Base-by-base conservation (phyloP, 169 alveolate genomes). In the Cyclospora cayetanensis region DNA sequence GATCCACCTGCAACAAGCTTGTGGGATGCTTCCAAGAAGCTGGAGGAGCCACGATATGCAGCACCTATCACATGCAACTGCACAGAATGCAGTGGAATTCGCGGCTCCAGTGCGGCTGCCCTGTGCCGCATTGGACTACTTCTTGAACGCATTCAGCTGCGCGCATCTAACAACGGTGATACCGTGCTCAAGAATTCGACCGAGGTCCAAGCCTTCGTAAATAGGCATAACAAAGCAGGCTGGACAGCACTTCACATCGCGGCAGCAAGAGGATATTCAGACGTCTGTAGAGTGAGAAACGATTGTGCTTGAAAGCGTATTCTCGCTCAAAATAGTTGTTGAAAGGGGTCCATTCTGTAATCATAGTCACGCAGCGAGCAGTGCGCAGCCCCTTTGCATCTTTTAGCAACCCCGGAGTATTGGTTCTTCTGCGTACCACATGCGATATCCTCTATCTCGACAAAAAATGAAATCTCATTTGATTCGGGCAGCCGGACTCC, bases 171-270 rank as follows among this genome's bases (percentile, higher is more conserved):
- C 39, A 0, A 31, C 31, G 39, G 3, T 39, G 20, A 55, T 22
- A 18, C 29, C 27, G 74, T 34, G 5, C 15, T 29, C 31, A 22
- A 41, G 11, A 3, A 7, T 3, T 25, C 72, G 29, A 46, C 7
- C n/a, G 37, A 20, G 7, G 52, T 46, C 18, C 22, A 52, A 15
- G 86, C 37, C 31, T 79, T 79, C 52, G 37, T 79, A 42, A 50
- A 79, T 60, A 31, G 31, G 22, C 72, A 52, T 7, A 79, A 79
- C 88, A 55, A 43, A 4, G 88, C 74, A 46, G 88, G 88, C 29
- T 79, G 88, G 88, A 50, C 88, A 79, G 88, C 88, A 72, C 52
- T 79, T 31, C 88, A 79, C 29, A 42, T 79, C 37, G 88, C 88
- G 4, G 88, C 88, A 22, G 60, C 88, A 18, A 5, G 88, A 34